Evolutionary conservation across 2,329 filamentous ascomycete species (phyloP).

Genomic region (Nakataea oryzae): DNA sequence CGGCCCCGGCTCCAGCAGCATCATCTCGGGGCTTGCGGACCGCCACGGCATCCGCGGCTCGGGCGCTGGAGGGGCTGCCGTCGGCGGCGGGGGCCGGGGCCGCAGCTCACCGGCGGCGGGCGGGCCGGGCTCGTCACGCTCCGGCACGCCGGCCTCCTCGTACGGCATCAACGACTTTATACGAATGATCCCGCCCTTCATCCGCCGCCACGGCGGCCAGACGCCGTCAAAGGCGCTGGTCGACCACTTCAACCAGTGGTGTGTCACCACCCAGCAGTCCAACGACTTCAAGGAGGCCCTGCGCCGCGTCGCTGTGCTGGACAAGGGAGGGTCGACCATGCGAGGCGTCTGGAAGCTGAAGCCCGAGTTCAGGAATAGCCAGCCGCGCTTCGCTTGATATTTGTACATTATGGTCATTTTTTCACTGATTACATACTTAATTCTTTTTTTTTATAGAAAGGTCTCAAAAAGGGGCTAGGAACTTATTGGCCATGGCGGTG

Average conservation of each 20-base stretch:
- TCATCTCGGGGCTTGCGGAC: slow-evolving; percentile 46
- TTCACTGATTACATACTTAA: not conserved
- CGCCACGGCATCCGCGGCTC: slow-evolving; percentile 39
- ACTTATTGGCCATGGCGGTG: not conserved
- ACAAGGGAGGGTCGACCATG: slow-evolving; percentile 43
- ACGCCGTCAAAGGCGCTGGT: slow-evolving; percentile 79
- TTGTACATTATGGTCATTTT: not conserved
- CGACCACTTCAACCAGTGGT: slow-evolving; percentile 80
- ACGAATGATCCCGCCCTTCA: slow-evolving; percentile 66
- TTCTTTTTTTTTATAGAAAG: not conserved
- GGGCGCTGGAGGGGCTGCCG: slow-evolving; percentile 17
- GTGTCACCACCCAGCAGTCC: slow-evolving; percentile 55
- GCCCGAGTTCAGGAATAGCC: slow-evolving; percentile 11
- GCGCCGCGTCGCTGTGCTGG: slow-evolving; percentile 62
- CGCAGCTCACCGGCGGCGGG: slow-evolving; percentile 23
- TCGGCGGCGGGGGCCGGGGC: slow-evolving; percentile 21
- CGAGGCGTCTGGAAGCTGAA: slow-evolving; percentile 44
- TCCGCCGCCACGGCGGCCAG: slow-evolving; percentile 65
- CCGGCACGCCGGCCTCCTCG: slow-evolving; percentile 25
- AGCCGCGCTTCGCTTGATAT: not conserved
- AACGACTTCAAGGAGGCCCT: slow-evolving; percentile 77
- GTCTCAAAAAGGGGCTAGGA: not conserved
- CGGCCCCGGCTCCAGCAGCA: slow-evolving; percentile 38
- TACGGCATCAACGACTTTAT: slow-evolving; percentile 50
- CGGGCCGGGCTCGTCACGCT: slow-evolving; percentile 27